Evolutionary conservation across 805 yeast genomes (phyloP), one percentile per base, ranked within the genome.

Genomic region (Candida pseudofarinosa): DNA sequence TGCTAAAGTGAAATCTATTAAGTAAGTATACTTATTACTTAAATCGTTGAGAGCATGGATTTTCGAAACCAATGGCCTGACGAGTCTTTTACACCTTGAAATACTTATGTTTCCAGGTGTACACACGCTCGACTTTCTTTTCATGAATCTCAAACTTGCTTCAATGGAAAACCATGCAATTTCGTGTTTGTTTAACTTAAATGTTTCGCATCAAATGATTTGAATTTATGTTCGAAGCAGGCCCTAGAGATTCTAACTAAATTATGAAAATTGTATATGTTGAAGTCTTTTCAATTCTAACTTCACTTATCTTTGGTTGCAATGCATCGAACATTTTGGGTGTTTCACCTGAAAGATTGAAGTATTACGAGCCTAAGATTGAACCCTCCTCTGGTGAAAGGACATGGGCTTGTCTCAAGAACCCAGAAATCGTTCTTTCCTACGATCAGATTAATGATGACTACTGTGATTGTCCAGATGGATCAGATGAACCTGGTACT

Each of bases 401-500:
- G 19, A 51, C 46, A 30, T 91, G 93, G 88, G 62, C 69, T 4
- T 91, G 98, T 66, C 60, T 91, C 31, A 54, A 63, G 26, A 74
- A 85, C 54, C 83, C 93, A 0, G 74, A 78, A n/a, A 77, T 88
- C 4, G 69, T 68, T 16, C 63, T 91, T 15, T 70, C 81, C 33
- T 69, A 70, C 40, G 67, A 67, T 31, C 85, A 81, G 55, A 74
- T 91, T 52, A 91, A 91, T 59, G 97, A 93, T 61, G 85, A 89
- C 53, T 83, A 75, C 56, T 91, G 98, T 64, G 98, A 93, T 56
- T 91, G 98, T 67, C 97, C 97, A 0, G 99, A 93, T 65, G 98
- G 98, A 0, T 81, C 90, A 3, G 99, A 93, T 65, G 98, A 93
- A 61, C 97, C 97, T 0, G 97, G 97, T 0, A 91, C 98, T 0